Base-by-base conservation (phyloP, 2,329 filamentous ascomycete genomes). In the Ascosphaera acerosa region DNA sequence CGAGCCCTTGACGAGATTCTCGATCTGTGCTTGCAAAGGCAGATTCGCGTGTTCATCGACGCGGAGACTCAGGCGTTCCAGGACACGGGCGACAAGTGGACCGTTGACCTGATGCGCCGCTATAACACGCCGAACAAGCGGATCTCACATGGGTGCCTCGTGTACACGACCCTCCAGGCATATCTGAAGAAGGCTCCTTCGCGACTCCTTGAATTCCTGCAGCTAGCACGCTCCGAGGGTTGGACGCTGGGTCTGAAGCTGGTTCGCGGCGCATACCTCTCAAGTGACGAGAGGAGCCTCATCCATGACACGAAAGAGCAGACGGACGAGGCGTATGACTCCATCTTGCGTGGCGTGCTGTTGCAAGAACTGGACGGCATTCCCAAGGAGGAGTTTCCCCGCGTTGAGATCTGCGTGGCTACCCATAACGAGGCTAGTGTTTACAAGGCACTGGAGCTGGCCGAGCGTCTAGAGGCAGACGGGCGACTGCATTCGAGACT, bases 371-470 rank as follows among this genome's bases (percentile, higher is more conserved):
- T 46, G 22, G 34, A 41, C 0, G 40, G 47, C 10, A 39, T 53
- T 12, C 40, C 54, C 2, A 20, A 31, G 15, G 10, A 31, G 4
- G 14, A 18, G 6, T 31, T 31, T 10, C 49, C 49, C 0, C 38
- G 50, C 5, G 49, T 63, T 25, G 55, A 61, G 36, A 53, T 67
- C 22, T 55, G 69, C 35, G 57, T 69, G 31, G 64, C 64, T 26
- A 64, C 64, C 0, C 65, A 69, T 52, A 69, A 68, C 46, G 51
- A 54, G 7, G 49, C 53, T 22, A 62, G 61, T 2, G 57, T 68
- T 27, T 46, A 50, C 29, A 55, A 55, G 35, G 64, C 64, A 6
- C 58, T 61, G 36, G 44, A 46, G 16, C 40, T 57, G 16, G 49
- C 50, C 18, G 39, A 45, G 30, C 37, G 49, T 6, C 57, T 66